Evolutionary conservation across 805 yeast genomes (phyloP), one percentile per base, ranked within the genome.

Genomic region (Ogataea ramenticola): DNA sequence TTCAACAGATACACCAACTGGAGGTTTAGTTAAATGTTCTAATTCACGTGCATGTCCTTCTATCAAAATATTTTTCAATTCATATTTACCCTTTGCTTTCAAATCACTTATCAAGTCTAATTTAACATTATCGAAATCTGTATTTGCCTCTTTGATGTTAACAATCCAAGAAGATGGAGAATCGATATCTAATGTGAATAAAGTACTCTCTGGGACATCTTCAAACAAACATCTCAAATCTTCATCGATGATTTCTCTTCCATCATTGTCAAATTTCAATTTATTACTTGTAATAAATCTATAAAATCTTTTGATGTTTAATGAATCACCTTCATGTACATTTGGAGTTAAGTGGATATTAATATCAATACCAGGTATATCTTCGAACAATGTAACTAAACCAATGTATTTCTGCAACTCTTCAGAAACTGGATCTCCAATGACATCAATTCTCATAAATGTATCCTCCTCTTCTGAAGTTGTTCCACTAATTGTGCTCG

Each of bases 401-500:
- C 82, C 65, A 0, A 83, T 51, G 9, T 79, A 54, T 40, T 74
- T 76, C 54, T 87, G 98, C 0, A 95, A 74, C 15, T 65, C 53
- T 51, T 84, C 90, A 46, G 76, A 74, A 2, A 79, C 60, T 1
- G 98, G 97, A 57, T 93, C 89, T 34, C 86, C 54, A 1, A 85
- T 61, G 0, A 85, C 65, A 4, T 76, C 60, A 4, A 89, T 54
- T 47, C 48, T 37, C 12, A 22, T 35, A 14, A 66, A 32, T n/a
- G 11, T n/a, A 16, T n/a, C 35, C 11, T 7, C n/a, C 5, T 9
- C 19, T n/a, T 32, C n/a, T n/a, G 35, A 32, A n/a, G 19, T 32
- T n/a, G 21, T n/a, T 19, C 17, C 24, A n/a, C n/a, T n/a, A n/a
- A n/a, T n/a, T n/a, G n/a, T n/a, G n/a, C n/a, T n/a, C 17, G 37